Evolutionary conservation across 306 rosid species (phyloP), one percentile per base, ranked within the genome.

Genomic region (Abrus pulchellus): DNA sequence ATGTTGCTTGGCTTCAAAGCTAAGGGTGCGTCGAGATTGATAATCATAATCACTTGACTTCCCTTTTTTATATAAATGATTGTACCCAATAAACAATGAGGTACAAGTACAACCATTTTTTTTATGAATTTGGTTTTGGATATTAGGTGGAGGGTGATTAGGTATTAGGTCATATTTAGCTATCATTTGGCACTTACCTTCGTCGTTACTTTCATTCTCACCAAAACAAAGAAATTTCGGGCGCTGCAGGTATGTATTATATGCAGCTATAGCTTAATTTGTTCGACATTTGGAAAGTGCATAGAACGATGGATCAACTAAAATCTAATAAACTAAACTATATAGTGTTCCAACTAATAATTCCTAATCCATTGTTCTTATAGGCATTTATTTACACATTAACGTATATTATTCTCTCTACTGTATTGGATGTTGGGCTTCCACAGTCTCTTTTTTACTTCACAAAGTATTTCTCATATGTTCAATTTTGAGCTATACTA

Each of bases 1-100:
- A 56, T 89, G 54, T 91, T 41, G 86, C 93, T 90, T 93, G 82
- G 81, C 94, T 88, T 93, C 81, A 48, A 91, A 90, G 93, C 44
- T 53, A 93, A 93, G 92, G 3, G 40, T 68, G 76, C 54, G 50
- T 72, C 83, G 70, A 76, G 73, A 48, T 81, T 80, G 50, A 56
- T 9, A 68, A 81, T 84, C 83, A 85, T 56, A 78, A 68, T 73
- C 85, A 10, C 44, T 76, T 68, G 7, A 54, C 10, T 60, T 71
- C 33, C 20, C 11, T 68, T 67, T 59, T 38, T 11, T 38, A 7
- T 57, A 38, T 69, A 52, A 36, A 80, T 85, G n/a, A 84, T 65
- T 55, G 76, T 80, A 55, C 66, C 40, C 2, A 73, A 77, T 77
- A 44, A 44, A 36, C 8, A 65, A 43, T 52, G 13, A 79, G 40